Percentiles rank a stretch among this genome's conserved stretches.
These are phyloP conservation scores for Excoecaria cochinchinensis DNA, from an alignment of 345 rosid species.

Conservation along the genomic window DNA sequence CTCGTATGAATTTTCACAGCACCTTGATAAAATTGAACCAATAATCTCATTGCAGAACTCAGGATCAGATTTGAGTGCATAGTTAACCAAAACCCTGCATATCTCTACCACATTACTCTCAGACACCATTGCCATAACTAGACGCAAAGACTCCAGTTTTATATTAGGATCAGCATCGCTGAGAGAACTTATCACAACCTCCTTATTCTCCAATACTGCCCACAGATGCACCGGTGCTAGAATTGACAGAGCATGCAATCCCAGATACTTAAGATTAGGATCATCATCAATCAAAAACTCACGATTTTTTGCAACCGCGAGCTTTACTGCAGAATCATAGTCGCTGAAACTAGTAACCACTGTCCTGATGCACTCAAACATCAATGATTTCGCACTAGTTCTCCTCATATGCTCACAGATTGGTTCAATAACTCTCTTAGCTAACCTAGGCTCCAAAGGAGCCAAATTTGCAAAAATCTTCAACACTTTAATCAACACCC, in stretches of 20 bases:
- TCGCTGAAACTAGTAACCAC: slow-evolving; percentile 76
- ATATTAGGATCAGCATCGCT: slow-evolving; percentile 83
- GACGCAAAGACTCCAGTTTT: slow-evolving; percentile 71
- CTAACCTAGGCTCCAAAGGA: slow-evolving; percentile 78
- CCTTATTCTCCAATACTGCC: slow-evolving; percentile 88
- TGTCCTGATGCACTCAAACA: slow-evolving; percentile 87
- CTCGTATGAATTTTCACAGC: slow-evolving; percentile 67
- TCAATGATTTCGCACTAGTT: slow-evolving; percentile 74
- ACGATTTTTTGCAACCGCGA: slow-evolving; percentile 56
- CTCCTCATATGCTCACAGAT: slow-evolving; percentile 85
- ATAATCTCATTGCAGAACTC: slow-evolving; percentile 85
- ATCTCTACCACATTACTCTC: slow-evolving; percentile 76
- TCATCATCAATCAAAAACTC: slow-evolving; percentile 86
- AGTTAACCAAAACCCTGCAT: slow-evolving; percentile 68
- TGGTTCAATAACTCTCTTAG: slow-evolving; percentile 75
- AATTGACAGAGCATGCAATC: slow-evolving; percentile 70
- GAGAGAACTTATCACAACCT: slow-evolving; percentile 76
- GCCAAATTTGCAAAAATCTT: slow-evolving; percentile 79
- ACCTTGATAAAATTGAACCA: slow-evolving; percentile 69
- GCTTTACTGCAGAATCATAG: slow-evolving; percentile 81
- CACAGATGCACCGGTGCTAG: slow-evolving; percentile 68
- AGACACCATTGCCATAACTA: slow-evolving; percentile 87
- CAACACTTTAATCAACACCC: slow-evolving; percentile 87
- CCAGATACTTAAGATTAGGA: slow-evolving; percentile 90
- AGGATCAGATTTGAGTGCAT: slow-evolving; percentile 84